Evolutionary conservation across 768 basidiomycete species (phyloP).

Genomic region (Dentipellis sp.): DNA sequence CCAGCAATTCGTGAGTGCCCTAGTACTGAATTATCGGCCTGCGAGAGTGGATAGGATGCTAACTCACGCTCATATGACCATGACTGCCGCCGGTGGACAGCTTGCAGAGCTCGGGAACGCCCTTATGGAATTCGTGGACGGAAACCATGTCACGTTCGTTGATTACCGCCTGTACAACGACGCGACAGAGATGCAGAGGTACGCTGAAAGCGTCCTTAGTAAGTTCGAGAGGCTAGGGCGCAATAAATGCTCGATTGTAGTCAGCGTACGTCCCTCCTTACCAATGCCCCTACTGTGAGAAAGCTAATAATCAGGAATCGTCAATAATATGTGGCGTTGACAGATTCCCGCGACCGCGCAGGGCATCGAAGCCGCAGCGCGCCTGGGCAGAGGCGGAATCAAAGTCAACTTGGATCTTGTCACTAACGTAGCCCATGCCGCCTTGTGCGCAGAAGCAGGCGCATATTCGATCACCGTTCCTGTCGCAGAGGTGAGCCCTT

Average conservation of each 20-base stretch:
- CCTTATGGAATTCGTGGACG: constrained; percentile 34
- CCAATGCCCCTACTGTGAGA: neutral
- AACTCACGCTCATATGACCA: neutral
- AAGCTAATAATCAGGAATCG: neutral
- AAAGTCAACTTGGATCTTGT: constrained; percentile 44
- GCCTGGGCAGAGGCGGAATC: constrained; percentile 32
- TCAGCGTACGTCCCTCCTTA: constrained; percentile 35
- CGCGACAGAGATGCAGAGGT: constrained; percentile 28
- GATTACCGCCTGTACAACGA: constrained; percentile 38
- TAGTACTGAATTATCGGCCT: neutral
- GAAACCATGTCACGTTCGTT: constrained; percentile 38
- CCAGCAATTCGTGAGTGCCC: neutral
- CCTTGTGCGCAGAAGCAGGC: constrained; percentile 44
- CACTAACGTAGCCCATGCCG: constrained; percentile 44
- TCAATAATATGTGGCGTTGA: neutral
- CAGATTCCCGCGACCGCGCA: neutral
- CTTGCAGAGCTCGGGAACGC: constrained; percentile 40
- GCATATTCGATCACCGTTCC: constrained; percentile 40
- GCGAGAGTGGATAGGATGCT: neutral
- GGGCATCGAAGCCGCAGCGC: constrained; percentile 27
- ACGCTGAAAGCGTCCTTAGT: constrained; percentile 31
- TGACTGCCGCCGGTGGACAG: constrained; percentile 21
- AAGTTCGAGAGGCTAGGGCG: constrained; percentile 34
- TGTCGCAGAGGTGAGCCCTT: constrained; percentile 34
- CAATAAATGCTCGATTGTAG: constrained; percentile 30